phyloP scores from a whole-genome alignment of 768 basidiomycete species.

The Ramaria sp. region DNA sequence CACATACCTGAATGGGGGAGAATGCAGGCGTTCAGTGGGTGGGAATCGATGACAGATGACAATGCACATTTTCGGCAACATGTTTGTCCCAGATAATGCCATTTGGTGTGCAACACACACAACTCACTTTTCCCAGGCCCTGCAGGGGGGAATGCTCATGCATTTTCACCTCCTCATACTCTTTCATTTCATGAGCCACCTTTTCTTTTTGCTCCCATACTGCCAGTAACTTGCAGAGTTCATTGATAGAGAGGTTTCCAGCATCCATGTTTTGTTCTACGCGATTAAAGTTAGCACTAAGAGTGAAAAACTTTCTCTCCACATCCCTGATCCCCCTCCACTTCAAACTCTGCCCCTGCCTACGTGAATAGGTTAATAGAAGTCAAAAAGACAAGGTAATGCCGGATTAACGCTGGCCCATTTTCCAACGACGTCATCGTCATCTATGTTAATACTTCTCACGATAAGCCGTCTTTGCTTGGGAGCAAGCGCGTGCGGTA shows the following conservation, averaged over 20 bases:
- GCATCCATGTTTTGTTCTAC: too few relatives aligned
- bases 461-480: not conserved
- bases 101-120: not conserved
- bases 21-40: too few relatives aligned
- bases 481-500: not conserved
- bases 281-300: too few relatives aligned
- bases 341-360: too few relatives aligned
- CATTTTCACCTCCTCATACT: too few relatives aligned
- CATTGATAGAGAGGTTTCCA: too few relatives aligned
- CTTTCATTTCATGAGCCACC: too few relatives aligned
- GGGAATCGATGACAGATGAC: not conserved
- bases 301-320: too few relatives aligned
- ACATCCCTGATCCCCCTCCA: too few relatives aligned
- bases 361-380: not conserved
- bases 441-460: not conserved
- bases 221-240: too few relatives aligned
- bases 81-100: constrained; percentile 3
- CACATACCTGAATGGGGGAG: constrained; percentile 4
- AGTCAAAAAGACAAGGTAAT: not conserved
- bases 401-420: not conserved
- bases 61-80: constrained; percentile 4
- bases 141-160: too few relatives aligned
- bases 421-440: not conserved
- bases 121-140: constrained; percentile 1
- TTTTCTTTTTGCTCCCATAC: too few relatives aligned